These are phyloP conservation scores for Tuber microsphaerosporum DNA, from an alignment of 495 filamentous ascomycete species.

Conservation along the genomic window DNA sequence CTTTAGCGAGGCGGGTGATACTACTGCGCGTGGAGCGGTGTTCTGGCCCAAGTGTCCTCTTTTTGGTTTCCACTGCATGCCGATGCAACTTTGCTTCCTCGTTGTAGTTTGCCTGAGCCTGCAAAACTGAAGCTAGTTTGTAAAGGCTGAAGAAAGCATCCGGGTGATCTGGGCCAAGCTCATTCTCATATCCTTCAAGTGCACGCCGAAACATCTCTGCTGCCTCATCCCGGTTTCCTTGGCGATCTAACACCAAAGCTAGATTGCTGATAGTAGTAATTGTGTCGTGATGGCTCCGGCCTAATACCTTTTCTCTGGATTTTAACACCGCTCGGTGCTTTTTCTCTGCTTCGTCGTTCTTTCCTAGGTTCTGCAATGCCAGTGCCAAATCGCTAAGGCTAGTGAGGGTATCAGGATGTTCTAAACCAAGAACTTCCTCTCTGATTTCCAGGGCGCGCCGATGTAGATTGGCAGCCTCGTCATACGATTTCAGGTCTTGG, in stretches of 20 bases:
- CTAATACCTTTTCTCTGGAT: constrained; percentile 19
- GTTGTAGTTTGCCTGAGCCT: constrained; percentile 7
- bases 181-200: constrained; percentile 16
- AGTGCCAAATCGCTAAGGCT: constrained; percentile 3
- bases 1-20: constrained; percentile 11
- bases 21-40: constrained; percentile 28
- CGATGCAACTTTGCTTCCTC: constrained; percentile 35
- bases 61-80: constrained; percentile 24
- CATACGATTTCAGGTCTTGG: neutral
- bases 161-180: constrained; percentile 18
- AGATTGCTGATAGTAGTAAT: constrained; percentile 19
- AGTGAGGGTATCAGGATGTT: constrained; percentile 6
- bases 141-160: constrained; percentile 2
- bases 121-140: constrained; percentile 3
- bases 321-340: neutral
- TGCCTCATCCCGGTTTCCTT: constrained; percentile 35
- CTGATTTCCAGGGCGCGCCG: neutral
- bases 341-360: constrained; percentile 22
- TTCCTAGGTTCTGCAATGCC: constrained; percentile 3
- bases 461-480: neutral
- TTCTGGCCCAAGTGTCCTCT: constrained; percentile 36
- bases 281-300: constrained; percentile 18
- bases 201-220: constrained; percentile 29
- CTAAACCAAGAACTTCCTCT: neutral
- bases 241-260: constrained; percentile 9